phyloP scores from a whole-genome alignment of 2,329 filamentous ascomycete species.

The Colletotrichum navitas region DNA sequence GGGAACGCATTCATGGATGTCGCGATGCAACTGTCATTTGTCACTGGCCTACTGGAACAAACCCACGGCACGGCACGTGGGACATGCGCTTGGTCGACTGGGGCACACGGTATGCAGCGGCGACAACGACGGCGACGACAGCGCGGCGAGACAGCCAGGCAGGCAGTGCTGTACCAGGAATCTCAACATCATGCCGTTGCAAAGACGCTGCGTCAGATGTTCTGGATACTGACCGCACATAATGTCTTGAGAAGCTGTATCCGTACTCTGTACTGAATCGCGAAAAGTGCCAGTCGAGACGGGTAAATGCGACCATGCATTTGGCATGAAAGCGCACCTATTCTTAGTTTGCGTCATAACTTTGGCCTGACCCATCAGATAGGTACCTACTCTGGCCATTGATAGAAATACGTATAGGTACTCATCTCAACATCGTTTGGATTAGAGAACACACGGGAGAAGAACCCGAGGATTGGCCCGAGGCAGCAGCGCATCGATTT shows the following conservation, averaged over 20 bases:
- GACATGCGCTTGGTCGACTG: constrained; percentile 20
- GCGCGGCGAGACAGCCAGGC: background rate
- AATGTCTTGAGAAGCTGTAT: background rate
- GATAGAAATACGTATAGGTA: background rate
- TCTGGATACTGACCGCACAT: background rate
- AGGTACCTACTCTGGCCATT: background rate
- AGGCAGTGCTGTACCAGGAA: background rate
- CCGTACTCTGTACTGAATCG: too few relatives aligned
- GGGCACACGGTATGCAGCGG: background rate
- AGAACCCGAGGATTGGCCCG: background rate
- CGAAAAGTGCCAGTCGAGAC: background rate
- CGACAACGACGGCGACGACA: background rate
- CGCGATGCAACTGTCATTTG: constrained; percentile 26
- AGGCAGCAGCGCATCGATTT: background rate
- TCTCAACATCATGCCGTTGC: constrained; percentile 2
- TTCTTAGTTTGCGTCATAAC: background rate
- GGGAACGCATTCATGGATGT: constrained; percentile 15
- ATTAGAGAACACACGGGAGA: background rate
- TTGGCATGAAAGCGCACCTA: background rate
- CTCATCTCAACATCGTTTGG: background rate
- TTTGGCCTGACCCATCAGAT: too few relatives aligned
- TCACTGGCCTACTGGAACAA: background rate
- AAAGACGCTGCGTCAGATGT: background rate
- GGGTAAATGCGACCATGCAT: background rate
- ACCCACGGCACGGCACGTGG: constrained; percentile 17